Evolutionary conservation across 2,329 filamentous ascomycete species (phyloP).

Genomic region (Ploettnerulaceae sp.): DNA sequence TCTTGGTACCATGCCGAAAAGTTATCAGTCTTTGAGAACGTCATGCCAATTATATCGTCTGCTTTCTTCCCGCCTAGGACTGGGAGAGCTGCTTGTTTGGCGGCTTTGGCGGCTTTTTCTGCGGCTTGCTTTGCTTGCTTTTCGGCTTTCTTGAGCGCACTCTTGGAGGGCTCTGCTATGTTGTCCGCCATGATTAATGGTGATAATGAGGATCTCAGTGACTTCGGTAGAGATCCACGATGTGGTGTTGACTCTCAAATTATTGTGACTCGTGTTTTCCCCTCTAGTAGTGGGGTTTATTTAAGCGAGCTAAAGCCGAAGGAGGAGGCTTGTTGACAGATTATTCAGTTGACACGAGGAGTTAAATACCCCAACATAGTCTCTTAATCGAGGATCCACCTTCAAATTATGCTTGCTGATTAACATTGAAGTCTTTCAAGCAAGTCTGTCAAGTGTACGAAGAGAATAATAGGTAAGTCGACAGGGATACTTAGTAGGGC

Average conservation of each 20-base stretch:
- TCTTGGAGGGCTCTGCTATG: slow-evolving; percentile 48
- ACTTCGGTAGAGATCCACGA: not conserved
- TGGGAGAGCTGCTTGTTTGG: slow-evolving; percentile 49
- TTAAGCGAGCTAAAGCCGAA: slow-evolving; percentile 16
- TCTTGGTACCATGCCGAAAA: slow-evolving; percentile 97
- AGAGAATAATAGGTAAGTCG: no score
- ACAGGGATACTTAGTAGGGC: no score
- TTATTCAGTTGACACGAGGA: no score
- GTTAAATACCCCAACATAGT: no score
- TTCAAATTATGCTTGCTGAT: no score
- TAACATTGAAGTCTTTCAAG: no score
- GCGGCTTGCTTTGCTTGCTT: slow-evolving; percentile 58
- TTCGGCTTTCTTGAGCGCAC: slow-evolving; percentile 61
- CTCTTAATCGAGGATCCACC: no score
- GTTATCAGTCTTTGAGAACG: slow-evolving; percentile 77
- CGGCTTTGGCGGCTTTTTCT: slow-evolving; percentile 58
- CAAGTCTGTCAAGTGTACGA: no score
- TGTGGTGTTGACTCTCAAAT: no score
- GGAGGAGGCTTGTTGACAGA: no score
- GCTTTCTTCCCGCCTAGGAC: slow-evolving; percentile 55
- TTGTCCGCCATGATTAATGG: slow-evolving; percentile 23
- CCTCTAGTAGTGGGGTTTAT: no score
- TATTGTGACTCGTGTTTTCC: not conserved
- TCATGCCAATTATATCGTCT: slow-evolving; percentile 79
- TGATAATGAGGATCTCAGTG: not conserved